Base-by-base conservation (phyloP, 495 filamentous ascomycete species). In the Mycothermus thermophilus region DNA sequence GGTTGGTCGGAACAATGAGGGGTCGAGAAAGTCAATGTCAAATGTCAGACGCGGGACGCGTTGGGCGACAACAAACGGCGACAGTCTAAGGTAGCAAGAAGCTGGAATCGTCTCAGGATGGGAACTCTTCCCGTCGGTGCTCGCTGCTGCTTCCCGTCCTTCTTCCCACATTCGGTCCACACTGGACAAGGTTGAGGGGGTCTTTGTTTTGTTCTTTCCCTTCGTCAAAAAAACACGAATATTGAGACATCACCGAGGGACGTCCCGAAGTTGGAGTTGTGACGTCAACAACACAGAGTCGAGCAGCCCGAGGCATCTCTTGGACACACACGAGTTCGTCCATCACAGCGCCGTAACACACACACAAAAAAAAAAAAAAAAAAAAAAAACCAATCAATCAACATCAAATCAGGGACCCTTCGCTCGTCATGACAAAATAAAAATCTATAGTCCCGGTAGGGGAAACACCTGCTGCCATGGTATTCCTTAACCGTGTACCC, bases 401-500 rank as follows among this genome's bases (percentile, higher is more conserved):
- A n/a, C n/a, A n/a, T n/a, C n/a, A n/a, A n/a, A n/a, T n/a, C n/a
- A n/a, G n/a, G n/a, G n/a, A n/a, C n/a, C n/a, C n/a, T n/a, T n/a
- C n/a, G n/a, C n/a, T n/a, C n/a, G n/a, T n/a, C n/a, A n/a, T n/a
- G 37, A 38, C 32, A 23, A 41, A 22, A 46, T 40, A 43, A 13
- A 47, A 30, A 44, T 50, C 50, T 52, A 52, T 50, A 40, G 34
- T 46, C 32, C 37, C 27, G 33, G 27, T 29, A 36, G 38, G 33
- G 38, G 26, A 41, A 41, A 32, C 21, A 52, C 39, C 52, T 50
- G 44, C 40, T 48, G 43, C 48, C 51, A 37, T 57, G 47, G 32
- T 47, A 52, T 48, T 43, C 51, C 43, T 35, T 44, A 30, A 40
- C 41, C 46, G 47, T 37, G 38, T 48, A n/a, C n/a, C 37, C 48